phyloP scores from a whole-genome alignment of 345 rosid species.

The Citrus australasica region DNA sequence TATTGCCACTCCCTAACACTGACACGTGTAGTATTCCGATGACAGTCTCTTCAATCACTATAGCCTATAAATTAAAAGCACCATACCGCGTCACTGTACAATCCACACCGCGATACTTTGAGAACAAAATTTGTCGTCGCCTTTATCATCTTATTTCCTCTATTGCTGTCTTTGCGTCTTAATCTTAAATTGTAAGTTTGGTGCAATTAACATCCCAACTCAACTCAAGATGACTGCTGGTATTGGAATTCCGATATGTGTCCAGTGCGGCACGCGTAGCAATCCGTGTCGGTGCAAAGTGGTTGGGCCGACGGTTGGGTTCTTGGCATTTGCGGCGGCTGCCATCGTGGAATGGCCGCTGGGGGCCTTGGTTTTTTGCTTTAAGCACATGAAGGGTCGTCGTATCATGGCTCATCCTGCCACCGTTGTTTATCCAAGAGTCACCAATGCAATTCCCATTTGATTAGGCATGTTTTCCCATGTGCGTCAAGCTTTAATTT shows the following conservation, averaged over 20 bases:
- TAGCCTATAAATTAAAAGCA: not conserved
- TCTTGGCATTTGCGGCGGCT: conserved; percentile 67
- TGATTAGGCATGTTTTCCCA: conserved; percentile 8
- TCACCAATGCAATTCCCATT: conserved; percentile 58
- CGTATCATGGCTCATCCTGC: conserved; percentile 88
- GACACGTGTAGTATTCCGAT: not conserved
- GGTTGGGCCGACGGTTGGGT: conserved; percentile 76
- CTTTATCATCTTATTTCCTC: no score
- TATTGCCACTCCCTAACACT: no score
- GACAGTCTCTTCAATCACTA: not conserved
- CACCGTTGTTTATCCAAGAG: conserved; percentile 64
- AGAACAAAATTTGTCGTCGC: not conserved
- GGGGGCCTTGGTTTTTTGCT: conserved; percentile 76
- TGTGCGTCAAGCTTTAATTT: not conserved
- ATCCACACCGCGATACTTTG: no score
- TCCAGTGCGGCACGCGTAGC: conserved; percentile 62
- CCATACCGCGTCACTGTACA: accelerated
- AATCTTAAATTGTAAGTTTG: not conserved
- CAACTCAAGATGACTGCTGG: conserved; percentile 11
- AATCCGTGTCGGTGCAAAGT: conserved; percentile 91
- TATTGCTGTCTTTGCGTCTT: not conserved
- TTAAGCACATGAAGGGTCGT: conserved; percentile 65
- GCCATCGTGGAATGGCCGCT: conserved; percentile 84
- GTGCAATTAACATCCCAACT: not conserved
- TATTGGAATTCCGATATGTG: conserved; percentile 51